Conservation (phyloP, 176 grass and related monocot species). For the Canna indica region DNA sequence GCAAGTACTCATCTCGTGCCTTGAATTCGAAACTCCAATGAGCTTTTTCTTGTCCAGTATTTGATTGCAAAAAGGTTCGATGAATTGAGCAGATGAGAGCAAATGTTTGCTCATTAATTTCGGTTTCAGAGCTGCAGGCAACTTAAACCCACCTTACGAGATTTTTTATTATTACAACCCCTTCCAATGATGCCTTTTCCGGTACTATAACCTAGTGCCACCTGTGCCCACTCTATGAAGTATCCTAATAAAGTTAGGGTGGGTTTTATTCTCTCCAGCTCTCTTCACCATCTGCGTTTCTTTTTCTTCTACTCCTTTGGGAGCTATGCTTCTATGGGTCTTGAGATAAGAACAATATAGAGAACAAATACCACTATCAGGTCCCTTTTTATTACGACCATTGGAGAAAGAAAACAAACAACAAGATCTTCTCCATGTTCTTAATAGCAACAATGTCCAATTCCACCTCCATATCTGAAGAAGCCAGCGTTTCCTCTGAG, state of each 20-base stretch:
- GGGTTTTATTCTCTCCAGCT: slow-evolving; percentile 18
- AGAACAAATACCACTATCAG: slow-evolving; percentile 6
- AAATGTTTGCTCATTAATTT: slow-evolving; percentile 16
- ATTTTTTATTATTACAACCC: neutral
- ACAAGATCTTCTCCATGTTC: slow-evolving; percentile 11
- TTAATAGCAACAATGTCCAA: slow-evolving; percentile 14
- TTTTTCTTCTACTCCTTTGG: neutral
- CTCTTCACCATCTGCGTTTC: neutral
- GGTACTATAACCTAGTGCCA: slow-evolving; percentile 11
- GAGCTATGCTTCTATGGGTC: neutral
- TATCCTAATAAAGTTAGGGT: slow-evolving; percentile 2
- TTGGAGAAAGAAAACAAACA: slow-evolving; percentile 11
- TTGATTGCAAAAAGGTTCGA: slow-evolving; percentile 22
- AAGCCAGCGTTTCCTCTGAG: slow-evolving; percentile 25
- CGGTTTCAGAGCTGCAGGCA: slow-evolving; percentile 6
- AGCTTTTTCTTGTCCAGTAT: neutral
- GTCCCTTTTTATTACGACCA: slow-evolving; percentile 9
- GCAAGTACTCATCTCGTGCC: neutral
- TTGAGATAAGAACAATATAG: slow-evolving; percentile 1
- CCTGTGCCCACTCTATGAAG: slow-evolving; percentile 2
- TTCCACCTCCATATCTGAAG: slow-evolving; percentile 28
- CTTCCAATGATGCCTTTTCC: slow-evolving; percentile 17
- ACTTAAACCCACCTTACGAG: slow-evolving; percentile 1
- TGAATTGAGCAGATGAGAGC: slow-evolving; percentile 1
- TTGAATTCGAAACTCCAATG: neutral